A percentile compares a stretch with the other conserved stretches of the same genome.
Conservation (phyloP, 1,284 basidiomycete genomes). For the Cryptococcus maquisensis region DNA sequence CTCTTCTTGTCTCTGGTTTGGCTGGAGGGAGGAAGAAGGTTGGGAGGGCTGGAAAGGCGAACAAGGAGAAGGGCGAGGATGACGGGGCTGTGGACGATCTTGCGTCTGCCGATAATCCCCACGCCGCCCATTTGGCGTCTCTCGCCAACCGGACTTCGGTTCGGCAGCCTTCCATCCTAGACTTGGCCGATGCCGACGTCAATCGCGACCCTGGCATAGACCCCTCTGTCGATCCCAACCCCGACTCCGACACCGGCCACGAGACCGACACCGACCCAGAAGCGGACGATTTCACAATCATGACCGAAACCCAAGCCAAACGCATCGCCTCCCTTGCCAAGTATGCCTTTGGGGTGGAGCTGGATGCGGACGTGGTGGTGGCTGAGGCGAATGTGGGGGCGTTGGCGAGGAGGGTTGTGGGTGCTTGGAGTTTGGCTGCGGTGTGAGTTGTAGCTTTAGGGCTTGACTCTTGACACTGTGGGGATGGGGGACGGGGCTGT, state of each 20-base stretch:
- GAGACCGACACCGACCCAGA: constrained; percentile 52
- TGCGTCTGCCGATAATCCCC: not conserved
- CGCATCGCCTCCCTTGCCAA: constrained; percentile 74
- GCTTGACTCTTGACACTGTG: too few species aligned
- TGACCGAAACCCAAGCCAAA: constrained; percentile 82
- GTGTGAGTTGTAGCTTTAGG: not conserved
- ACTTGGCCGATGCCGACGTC: too few species aligned
- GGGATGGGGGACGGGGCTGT: too few species aligned
- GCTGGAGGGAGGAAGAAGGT: too few species aligned
- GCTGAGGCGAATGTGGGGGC: constrained; percentile 86
- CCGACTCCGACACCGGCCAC: constrained; percentile 10
- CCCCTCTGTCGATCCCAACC: not conserved
- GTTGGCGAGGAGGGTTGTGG: constrained; percentile 75
- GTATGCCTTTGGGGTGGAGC: constrained; percentile 80
- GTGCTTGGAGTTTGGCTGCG: constrained; percentile 59
- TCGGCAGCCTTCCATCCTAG: not conserved
- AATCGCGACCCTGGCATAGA: not conserved
- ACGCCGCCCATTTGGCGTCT: not conserved
- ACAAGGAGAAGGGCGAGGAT: not conserved
- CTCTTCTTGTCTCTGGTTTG: too few species aligned
- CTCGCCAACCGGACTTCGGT: not conserved
- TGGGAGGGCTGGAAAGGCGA: not conserved
- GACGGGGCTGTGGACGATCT: not conserved
- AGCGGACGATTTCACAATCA: constrained; percentile 90
- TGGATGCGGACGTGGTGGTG: constrained; percentile 81